Evolutionary conservation across 2,329 filamentous ascomycete species (phyloP), one percentile per base, ranked within the genome.

Genomic region (Aspergillus brasiliensis): DNA sequence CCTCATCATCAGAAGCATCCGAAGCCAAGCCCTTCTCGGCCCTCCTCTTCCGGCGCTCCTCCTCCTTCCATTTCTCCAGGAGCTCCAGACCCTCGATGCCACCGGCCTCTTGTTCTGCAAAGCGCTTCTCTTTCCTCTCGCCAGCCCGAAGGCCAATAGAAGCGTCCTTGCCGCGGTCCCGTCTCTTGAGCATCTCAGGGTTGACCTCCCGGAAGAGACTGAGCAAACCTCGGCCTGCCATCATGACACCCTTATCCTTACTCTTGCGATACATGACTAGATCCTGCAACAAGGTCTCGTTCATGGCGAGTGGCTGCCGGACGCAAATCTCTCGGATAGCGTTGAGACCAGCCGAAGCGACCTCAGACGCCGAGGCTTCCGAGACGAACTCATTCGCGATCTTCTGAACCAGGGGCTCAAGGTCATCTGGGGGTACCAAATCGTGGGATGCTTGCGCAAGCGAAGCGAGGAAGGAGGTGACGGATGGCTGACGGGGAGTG

Each of bases 321-420:
- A 88, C 89, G 75, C 94, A 97, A 25, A 99, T 91, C 72, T 99
- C 95, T 53, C 95, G 88, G 66, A 99, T 98, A 13, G 92, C 90
- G 74, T 98, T 97, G 57, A 99, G 83, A 71, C 94, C 95, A 4
- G 95, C 94, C 3, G 93, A 89, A 0, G 91, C 91, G 28, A 99
- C 94, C 76, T 98, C 93, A 3, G 91, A 85, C 0, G 95, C 93
- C 0, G 93, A 88, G 1, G 92, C 95, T 78, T 99, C 95, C 0
- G 92, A 97, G 2, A 99, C 94, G 72, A 99, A 99, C 75, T 99
- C 95, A 72, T 98, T 97, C 31, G 95, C 94, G 69, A 99, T 98
- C 80, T 97, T 98, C 74, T 92, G 89, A 2, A 99, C 82, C 4
- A 98, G 80, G 0, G 95, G 94, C 74, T 98, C 93, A 10, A 99